phyloP scores from a whole-genome alignment of 148 eudicot species.

The Vaccinium macrocarpon region DNA sequence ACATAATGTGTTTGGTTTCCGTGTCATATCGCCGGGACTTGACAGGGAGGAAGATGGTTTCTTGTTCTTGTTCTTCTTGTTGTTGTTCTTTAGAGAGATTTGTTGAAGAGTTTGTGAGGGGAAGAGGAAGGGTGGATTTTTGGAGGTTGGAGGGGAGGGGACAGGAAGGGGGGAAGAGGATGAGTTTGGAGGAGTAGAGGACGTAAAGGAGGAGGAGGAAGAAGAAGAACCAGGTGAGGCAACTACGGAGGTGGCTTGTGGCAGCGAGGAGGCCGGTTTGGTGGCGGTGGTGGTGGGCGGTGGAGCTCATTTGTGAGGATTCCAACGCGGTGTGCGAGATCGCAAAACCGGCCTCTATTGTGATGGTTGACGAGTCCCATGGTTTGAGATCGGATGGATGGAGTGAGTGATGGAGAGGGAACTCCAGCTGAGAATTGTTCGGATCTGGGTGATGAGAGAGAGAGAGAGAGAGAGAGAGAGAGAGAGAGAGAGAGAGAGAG shows the following conservation, averaged over 20 bases:
- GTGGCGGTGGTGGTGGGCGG: not conserved
- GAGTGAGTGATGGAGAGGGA: slow-evolving; percentile 23
- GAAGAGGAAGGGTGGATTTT: not conserved
- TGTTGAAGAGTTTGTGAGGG: slow-evolving; percentile 8
- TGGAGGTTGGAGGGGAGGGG: not conserved
- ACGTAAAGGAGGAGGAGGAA: slow-evolving; percentile 35
- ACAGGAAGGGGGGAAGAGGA: slow-evolving; percentile 29
- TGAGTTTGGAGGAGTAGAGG: slow-evolving; percentile 41
- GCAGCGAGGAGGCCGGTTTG: slow-evolving; percentile 10
- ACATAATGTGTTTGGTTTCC: slow-evolving; percentile 47
- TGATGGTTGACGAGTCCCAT: slow-evolving; percentile 11
- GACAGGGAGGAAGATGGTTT: not conserved
- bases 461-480: not conserved
- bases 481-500: slow-evolving; percentile 12
- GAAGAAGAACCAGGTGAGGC: slow-evolving; percentile 31
- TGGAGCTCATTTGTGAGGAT: not conserved
- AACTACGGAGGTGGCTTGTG: slow-evolving; percentile 14
- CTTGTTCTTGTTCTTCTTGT: not conserved
- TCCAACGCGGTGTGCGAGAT: not conserved
- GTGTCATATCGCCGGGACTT: slow-evolving; percentile 21
- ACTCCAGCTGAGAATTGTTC: slow-evolving; percentile 26
- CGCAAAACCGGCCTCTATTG: not conserved
- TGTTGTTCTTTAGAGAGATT: not conserved
- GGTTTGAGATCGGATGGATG: slow-evolving; percentile 11
- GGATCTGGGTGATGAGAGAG: slow-evolving; percentile 22